Evolutionary conservation across 148 eudicot species (phyloP), one percentile per base, ranked within the genome.

Genomic region (Chenopodium quinoa): DNA sequence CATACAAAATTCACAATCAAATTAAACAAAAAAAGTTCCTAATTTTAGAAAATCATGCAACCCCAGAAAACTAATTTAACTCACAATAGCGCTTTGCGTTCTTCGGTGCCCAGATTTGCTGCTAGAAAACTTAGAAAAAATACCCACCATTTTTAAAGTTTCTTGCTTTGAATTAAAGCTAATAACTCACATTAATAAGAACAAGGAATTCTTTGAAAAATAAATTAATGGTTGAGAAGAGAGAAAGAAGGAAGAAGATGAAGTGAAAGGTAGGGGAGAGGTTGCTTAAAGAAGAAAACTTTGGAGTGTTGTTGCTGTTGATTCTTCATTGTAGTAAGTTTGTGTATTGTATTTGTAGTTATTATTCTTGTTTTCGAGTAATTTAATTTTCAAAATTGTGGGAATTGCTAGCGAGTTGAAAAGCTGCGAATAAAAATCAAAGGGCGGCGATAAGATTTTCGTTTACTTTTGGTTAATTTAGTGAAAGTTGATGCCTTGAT

Each of bases 81-180:
- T 86, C 80, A 88, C 91, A 82, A 88, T 29, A n/a, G 86, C 91
- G 83, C 87, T 86, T 78, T 86, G 91, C 78, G 87, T 82, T 83
- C 89, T 84, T 22, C 87, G 52, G 75, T 81, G 88, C 60, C 84
- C 83, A 79, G 47, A 32, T 84, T 79, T 86, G 77, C 75, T 80
- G 48, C 14, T 75, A 14, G 90, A 84, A 40, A 88, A 83, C 82
- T 76, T 86, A 1, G 91, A 86, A 77, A 88, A 86, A 78, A 88
- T 78, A 76, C 91, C 89, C 89, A 86, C 89, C 91, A 88, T 88
- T 70, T 78, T 31, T 70, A 22, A 14, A 29, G 8, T 7, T 48
- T 14, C 16, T 78, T 64, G 25, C 83, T 86, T 76, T 32, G 31
- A 31, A 44, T 44, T 25, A 29, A 81, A 80, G 79, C 78, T 12